Base-by-base conservation (phyloP, 768 basidiomycete species). In the Termitomyces sp. region DNA sequence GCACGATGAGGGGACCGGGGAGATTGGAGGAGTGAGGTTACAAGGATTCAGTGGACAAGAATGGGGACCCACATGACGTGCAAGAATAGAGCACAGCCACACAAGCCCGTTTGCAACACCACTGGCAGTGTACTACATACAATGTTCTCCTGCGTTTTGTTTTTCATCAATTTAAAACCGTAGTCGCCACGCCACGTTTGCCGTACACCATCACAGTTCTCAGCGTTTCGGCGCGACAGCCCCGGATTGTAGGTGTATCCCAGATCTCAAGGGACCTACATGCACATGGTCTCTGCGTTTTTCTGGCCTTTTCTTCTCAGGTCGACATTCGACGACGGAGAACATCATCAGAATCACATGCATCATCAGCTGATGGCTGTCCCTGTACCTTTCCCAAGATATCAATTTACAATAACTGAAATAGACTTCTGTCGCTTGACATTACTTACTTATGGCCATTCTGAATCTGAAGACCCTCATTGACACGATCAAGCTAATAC, bases 31-130 rank as follows among this genome's bases (percentile, higher is more conserved):
- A 7, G 18, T 39, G 35, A 39, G 22, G 60, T 61, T 57, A 57
- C 59, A 60, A 58, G 51, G 62, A 28, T 28, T 28, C 2, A 28
- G 28, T 4, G 28, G 28, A 62, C 52, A 52, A 53, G 54, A 28
- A 32, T 58, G 63, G 55, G 49, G 45, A 50, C 55, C 63, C 64
- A 63, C 62, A 68, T 68, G 67, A 68, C 60, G 67, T 57, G 54
- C 53, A 51, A 60, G 52, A 63, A 58, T 55, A 49, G n/a, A 35
- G 53, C 61, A 65, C 64, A 65, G 64, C 64, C 64, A 65, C 61
- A 42, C 55, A 57, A 11, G 35, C 38, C 32, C 33, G 22, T 39
- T 33, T 24, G n/a, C 51, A 51, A 51, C 33, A 52, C n/a, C 1
- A 20, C 36, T 38, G 52, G 52, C 35, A 53, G 52, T 51, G 28